Evolutionary conservation across 495 filamentous ascomycete genomes (phyloP).

Genomic region (Bacidia rubella): DNA sequence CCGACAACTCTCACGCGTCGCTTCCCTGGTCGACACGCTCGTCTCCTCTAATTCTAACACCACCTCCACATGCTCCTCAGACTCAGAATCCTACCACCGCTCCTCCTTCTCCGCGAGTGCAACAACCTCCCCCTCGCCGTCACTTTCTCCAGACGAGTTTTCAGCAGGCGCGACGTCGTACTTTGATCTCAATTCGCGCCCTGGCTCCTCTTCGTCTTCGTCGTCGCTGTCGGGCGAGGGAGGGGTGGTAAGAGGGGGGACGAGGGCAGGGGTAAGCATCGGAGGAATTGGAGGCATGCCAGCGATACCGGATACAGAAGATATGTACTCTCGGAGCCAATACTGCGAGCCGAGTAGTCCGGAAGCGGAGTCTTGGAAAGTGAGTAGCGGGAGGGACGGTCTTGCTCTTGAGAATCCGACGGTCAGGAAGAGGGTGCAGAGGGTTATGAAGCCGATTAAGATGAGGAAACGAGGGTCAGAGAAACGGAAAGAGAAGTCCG

Average conservation of each 20-base stretch:
- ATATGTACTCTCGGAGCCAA: neutral
- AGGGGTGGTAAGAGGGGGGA: neutral
- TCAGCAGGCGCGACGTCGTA: neutral
- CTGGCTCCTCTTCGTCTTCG: neutral
- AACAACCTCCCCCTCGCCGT: neutral
- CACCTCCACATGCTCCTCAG: neutral
- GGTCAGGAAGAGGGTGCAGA: neutral
- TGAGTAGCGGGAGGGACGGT: neutral
- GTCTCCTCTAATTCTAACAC: neutral
- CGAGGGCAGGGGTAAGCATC: neutral
- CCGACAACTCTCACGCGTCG: neutral
- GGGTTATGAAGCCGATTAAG: constrained; percentile 4
- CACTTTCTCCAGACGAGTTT: neutral
- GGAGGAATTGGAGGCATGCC: neutral
- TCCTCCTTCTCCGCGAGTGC: neutral
- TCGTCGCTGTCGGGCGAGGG: no score
- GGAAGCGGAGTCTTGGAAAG: neutral
- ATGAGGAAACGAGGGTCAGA: constrained; percentile 4
- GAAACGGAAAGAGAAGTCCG: constrained; percentile 1
- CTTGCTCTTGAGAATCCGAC: neutral
- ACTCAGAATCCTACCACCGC: neutral
- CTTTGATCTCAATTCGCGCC: neutral
- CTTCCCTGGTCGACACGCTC: neutral
- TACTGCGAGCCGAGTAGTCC: neutral
- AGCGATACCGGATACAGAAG: neutral